These are phyloP conservation scores for Heliosperma pusillum DNA, from an alignment of 148 eudicot species.

Conservation along the genomic window DNA sequence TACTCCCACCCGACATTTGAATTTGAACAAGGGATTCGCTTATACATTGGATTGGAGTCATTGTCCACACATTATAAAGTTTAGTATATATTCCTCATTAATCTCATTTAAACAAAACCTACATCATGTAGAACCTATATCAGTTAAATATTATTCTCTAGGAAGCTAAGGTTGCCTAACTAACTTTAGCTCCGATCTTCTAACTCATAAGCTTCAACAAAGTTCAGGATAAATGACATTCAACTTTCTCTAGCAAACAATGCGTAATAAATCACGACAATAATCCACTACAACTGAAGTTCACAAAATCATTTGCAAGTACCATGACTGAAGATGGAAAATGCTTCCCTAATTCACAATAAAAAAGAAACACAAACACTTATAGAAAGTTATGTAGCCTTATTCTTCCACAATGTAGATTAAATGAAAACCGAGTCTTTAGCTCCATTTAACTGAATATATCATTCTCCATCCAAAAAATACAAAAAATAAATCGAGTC, in stretches of 20 bases:
- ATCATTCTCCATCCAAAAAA: too few species aligned
- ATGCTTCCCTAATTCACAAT: too few species aligned
- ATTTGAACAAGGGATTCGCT: too few species aligned
- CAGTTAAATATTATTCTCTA: background rate
- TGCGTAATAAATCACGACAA: too few species aligned
- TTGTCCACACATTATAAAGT: too few species aligned
- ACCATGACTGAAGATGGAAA: too few species aligned
- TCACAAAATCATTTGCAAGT: background rate
- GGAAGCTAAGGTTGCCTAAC: background rate
- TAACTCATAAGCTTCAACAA: background rate
- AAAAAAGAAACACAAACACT: background rate
- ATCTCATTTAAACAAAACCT: too few species aligned
- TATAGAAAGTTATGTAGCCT: background rate
- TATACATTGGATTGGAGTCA: too few species aligned
- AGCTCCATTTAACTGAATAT: background rate
- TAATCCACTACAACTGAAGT: background rate
- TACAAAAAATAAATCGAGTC: background rate
- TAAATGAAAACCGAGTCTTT: too few species aligned
- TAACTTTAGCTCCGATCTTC: background rate
- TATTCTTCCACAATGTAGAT: background rate
- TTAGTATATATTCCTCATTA: too few species aligned
- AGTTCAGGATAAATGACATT: background rate
- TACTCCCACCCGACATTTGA: too few species aligned
- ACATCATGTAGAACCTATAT: background rate
- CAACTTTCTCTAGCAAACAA: too few species aligned